Evolutionary conservation across 805 yeast genomes (phyloP), one percentile per base, ranked within the genome.

Genomic region (Teunomyces funiuensis): DNA sequence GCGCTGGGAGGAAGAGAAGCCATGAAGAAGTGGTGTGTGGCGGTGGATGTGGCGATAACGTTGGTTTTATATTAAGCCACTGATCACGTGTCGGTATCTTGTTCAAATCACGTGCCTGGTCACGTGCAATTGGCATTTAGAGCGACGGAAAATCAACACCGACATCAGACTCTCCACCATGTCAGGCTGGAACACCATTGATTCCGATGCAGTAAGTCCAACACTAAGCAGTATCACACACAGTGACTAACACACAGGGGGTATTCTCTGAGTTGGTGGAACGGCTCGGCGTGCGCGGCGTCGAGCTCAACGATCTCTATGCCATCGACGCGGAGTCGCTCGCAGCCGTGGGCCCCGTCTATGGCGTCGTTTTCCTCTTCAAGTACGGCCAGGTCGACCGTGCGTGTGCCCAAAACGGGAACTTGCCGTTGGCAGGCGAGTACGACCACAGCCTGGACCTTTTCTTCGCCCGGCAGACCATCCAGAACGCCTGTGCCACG

Each of bases 401-500:
- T 40, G 43, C 54, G 23, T 50, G 50, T 40, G 64, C 68, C 18
- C 27, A 51, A 5, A 37, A 58, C 6, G 54, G 54, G 3, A 61
- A 63, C 44, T 48, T 44, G 28, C 80, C 80, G 2, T 42, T 69
- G 10, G 69, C 64, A 40, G 83, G 83, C 3, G 54, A 48, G 4
- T 76, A 69, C 46, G 77, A 73, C 42, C 38, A 26, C 2, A 53
- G 59, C 5, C 53, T 62, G 13, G 65, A 59, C 7, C 66, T 82
- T 1, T 81, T 78, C 54, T 82, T 82, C 54, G 85, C 86, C 5
- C 70, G 70, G 36, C 88, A 82, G 54, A 76, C 76, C 19, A 78
- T 81, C 40, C 80, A 78, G 50, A 81, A 82, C 52, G 86, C 88
- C 3, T 82, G 88, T 58, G 88, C 83, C n/a, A 82, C 88, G 1